phyloP scores from a whole-genome alignment of 768 basidiomycete genomes.

The Crucibulum laeve region DNA sequence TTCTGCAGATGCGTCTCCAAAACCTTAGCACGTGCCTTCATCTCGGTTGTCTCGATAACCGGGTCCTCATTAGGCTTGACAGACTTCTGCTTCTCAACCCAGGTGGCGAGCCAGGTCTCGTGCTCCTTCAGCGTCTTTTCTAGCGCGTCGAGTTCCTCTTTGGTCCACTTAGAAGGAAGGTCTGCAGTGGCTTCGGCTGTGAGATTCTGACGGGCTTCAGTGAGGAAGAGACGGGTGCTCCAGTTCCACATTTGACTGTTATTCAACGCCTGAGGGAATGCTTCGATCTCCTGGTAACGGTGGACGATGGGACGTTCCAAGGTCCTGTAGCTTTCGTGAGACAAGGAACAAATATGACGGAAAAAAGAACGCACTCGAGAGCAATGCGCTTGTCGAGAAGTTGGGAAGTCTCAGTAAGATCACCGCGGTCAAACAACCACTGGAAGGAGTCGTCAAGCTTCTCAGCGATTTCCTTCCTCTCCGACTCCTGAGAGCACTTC shows the following conservation, averaged over 20 bases:
- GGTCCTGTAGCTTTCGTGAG: constrained; percentile 33
- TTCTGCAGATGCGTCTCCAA: constrained; percentile 73
- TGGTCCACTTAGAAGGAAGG: constrained; percentile 75
- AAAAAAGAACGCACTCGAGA: constrained; percentile 66
- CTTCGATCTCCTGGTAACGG: constrained; percentile 86
- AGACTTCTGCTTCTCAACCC: constrained; percentile 78
- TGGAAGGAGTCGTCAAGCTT: constrained; percentile 69
- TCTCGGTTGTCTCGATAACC: constrained; percentile 79
- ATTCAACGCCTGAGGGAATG: constrained; percentile 79
- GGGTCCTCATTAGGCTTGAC: constrained; percentile 77
- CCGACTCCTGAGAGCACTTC: constrained; percentile 73
- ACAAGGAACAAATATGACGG: constrained; percentile 5
- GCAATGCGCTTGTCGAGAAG: constrained; percentile 72
- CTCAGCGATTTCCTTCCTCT: constrained; percentile 61
- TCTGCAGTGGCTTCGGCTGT: constrained; percentile 59
- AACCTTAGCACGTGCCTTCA: constrained; percentile 78
- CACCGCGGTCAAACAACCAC: constrained; percentile 86
- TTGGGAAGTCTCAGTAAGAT: constrained; percentile 72
- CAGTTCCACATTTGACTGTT: constrained; percentile 86
- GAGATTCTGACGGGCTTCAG: constrained; percentile 71
- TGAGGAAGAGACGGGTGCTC: constrained; percentile 82
- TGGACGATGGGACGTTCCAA: constrained; percentile 80
- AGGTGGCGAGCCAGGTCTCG: constrained; percentile 78
- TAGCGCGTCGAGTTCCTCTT: constrained; percentile 78
- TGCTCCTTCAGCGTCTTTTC: constrained; percentile 75